These are phyloP conservation scores for Salvia splendens DNA, from an alignment of 257 asterid genomes.

Conservation along the genomic window DNA sequence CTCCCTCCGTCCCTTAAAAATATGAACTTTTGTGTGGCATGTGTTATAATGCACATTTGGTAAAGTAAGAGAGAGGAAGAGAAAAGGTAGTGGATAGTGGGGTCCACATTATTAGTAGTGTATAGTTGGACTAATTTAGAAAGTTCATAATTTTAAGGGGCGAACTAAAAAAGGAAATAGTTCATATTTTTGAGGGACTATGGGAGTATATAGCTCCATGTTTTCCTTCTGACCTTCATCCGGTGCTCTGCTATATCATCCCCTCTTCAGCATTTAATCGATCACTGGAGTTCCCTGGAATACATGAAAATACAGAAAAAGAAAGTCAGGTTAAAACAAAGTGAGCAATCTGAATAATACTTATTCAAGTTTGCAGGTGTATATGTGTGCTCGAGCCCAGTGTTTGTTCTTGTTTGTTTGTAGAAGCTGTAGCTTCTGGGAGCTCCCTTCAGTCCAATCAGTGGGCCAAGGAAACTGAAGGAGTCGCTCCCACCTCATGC, in stretches of 20 bases:
- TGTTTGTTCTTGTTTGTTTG: constrained; percentile 13
- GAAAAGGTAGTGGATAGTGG: too few species aligned
- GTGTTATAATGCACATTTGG: too few species aligned
- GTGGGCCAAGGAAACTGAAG: constrained; percentile 40
- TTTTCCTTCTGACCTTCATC: constrained; percentile 7
- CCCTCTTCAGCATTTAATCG: constrained; percentile 1
- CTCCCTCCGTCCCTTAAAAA: too few species aligned
- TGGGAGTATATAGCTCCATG: neutral
- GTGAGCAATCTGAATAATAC: neutral
- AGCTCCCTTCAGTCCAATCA: constrained; percentile 67
- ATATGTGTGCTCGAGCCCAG: neutral
- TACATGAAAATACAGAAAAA: constrained; percentile 12
- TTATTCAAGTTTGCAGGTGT: neutral
- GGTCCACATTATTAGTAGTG: too few species aligned
- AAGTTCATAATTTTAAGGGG: too few species aligned
- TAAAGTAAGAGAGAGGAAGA: too few species aligned
- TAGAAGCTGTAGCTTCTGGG: constrained; percentile 29
- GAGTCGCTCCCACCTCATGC: constrained; percentile 69
- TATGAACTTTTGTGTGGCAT: too few species aligned
- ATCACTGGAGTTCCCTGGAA: neutral
- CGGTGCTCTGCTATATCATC: constrained; percentile 12
- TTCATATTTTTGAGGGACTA: too few species aligned
- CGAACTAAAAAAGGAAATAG: too few species aligned
- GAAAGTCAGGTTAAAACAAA: neutral
- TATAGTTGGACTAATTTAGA: too few species aligned